Evolutionary conservation across 1,284 basidiomycete genomes (phyloP).

Genomic region (Puccinia brachypodii): DNA sequence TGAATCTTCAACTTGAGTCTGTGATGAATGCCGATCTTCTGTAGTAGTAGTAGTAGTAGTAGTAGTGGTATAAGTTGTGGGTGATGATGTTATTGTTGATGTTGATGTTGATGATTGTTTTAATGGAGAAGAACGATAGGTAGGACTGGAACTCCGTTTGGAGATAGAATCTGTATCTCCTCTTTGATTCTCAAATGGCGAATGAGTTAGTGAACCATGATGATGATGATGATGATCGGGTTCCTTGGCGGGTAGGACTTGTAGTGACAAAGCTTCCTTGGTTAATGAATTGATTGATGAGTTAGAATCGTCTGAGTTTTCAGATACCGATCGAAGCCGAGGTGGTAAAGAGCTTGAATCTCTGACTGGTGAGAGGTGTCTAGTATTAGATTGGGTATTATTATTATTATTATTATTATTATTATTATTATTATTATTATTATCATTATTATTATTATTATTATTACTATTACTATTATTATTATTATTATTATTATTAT

Average conservation of each 20-base stretch:
- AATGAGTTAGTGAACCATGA: neutral
- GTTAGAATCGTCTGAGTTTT: conserved; percentile 8
- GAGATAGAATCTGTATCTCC: neutral
- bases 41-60: neutral
- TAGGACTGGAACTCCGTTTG: conserved; percentile 9
- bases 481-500: neutral
- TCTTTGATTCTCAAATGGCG: neutral
- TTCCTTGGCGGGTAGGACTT: neutral
- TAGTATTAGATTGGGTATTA: neutral
- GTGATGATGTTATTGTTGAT: neutral
- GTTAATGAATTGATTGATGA: conserved; percentile 32
- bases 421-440: neutral
- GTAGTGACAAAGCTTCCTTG: conserved; percentile 11
- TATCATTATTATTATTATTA: neutral
- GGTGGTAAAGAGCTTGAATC: neutral
- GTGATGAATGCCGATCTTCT: neutral
- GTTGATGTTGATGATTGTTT: neutral
- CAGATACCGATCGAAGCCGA: conserved; percentile 1
- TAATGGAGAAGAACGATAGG: neutral
- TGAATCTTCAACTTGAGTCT: neutral
- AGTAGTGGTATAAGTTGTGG: too few species aligned
- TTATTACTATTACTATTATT: neutral
- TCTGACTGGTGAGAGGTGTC: neutral
- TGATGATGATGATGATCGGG: neutral
- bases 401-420: neutral